Percentiles rank a stretch among this genome's conserved stretches.
phyloP scores from a whole-genome alignment of 257 asterid species.

The Primulina huaijiensis region DNA sequence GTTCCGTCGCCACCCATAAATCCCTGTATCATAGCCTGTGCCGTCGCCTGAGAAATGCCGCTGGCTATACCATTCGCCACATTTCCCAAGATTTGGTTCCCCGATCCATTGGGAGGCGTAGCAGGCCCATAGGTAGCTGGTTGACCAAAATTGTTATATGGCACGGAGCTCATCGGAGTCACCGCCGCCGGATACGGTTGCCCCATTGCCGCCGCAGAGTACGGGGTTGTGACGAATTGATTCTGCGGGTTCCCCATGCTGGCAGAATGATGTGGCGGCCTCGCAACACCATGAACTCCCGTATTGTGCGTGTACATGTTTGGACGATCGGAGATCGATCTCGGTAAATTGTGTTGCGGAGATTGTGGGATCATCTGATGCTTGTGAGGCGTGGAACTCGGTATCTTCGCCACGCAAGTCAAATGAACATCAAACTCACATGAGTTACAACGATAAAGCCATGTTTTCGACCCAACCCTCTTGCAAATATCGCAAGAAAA shows the following conservation, averaged over 20 bases:
- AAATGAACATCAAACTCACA: conserved; percentile 55
- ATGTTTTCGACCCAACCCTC: conserved; percentile 27
- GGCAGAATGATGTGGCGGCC: conserved; percentile 4
- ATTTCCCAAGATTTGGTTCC: conserved; percentile 27
- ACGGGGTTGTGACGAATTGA: conserved; percentile 10
- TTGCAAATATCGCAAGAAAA: conserved; percentile 51
- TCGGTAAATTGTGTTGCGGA: background rate
- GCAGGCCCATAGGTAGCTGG: conserved; percentile 14
- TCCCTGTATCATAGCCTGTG: conserved; percentile 35
- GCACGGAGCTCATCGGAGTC: background rate
- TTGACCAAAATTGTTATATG: conserved; percentile 11
- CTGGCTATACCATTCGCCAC: conserved; percentile 28
- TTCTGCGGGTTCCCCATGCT: conserved; percentile 22
- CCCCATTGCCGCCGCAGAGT: conserved; percentile 12
- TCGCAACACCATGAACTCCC: conserved; percentile 3
- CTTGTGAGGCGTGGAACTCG: background rate
- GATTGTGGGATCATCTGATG: background rate
- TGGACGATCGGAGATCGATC: conserved; percentile 4
- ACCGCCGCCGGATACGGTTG: conserved; percentile 11
- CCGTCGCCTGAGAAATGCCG: conserved; percentile 38
- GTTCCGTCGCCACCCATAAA: conserved; percentile 25
- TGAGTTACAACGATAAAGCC: conserved; percentile 48
- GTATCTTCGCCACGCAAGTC: conserved; percentile 32
- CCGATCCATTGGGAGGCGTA: conserved; percentile 21
- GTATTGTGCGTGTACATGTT: background rate